Base-by-base conservation (phyloP, 768 basidiomycete species). In the Gloeopeniophorella convolvens region DNA sequence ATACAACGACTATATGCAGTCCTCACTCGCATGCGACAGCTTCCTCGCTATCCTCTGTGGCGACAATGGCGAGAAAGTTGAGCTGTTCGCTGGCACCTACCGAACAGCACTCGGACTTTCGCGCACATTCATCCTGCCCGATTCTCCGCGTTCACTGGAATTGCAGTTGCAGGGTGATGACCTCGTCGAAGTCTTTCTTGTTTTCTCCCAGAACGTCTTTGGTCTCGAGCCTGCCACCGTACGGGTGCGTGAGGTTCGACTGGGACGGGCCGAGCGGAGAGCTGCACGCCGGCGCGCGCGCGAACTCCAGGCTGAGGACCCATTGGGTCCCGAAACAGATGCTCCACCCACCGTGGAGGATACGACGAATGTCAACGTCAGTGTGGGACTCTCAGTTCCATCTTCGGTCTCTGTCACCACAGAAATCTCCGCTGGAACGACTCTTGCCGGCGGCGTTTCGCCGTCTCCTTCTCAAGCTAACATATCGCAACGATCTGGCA, bases 41-140 rank as follows among this genome's bases (percentile, higher is more conserved):
- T 95, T 94, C 71, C 76, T 95, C 20, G 91, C 92, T 8, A 93
- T 94, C 60, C 76, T 95, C 0, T 94, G 92, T 57, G 91, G 91
- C 16, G 92, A 94, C 28, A 85, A 81, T 56, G 92, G 89, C 13
- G 91, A 94, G 70, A 90, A 93, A 61, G 90, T 95, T 40, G 91
- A 95, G 61, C 71, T 95, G 10, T 95, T 94, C 65, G 91, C 92
- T 33, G 91, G 92, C 23, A 91, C 91, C 10, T 88, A 89, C 58
- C 76, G 85, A 46, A 89, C 88, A n/a, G 89, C 91, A 5, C 78
- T 94, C 12, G 86, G 86, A 0, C 75, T 94, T 28, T 93, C 90
- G n/a, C 78, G 91, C 36, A 94, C 91, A 1, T 94, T 94, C 64
- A 93, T 94, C 55, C 71, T 94, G 31, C 91, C 91, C 0, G 91